Percentiles rank a stretch among this genome's conserved stretches.
Conservation (phyloP, 2,329 filamentous ascomycete genomes). For the Venturia pyrina region DNA sequence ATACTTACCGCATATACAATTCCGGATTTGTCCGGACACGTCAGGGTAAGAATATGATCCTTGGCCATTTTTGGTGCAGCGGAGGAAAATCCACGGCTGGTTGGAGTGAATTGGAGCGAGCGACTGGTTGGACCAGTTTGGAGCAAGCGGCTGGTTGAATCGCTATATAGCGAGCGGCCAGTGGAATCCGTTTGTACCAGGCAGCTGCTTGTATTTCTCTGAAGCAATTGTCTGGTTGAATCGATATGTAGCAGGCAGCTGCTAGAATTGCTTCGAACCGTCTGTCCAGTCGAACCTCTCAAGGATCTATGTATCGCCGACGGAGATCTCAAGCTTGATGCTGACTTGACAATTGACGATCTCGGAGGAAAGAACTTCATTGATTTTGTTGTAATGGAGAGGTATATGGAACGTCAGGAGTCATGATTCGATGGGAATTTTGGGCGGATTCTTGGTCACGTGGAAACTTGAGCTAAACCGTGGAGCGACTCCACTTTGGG, state of each 20-base stretch:
- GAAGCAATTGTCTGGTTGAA: neutral
- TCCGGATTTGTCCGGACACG: constrained; percentile 74
- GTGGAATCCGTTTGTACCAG: no score
- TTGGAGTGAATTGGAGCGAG: neutral
- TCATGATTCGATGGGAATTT: neutral
- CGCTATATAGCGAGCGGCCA: neutral
- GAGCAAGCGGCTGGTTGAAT: neutral
- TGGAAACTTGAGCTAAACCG: neutral
- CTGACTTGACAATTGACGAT: neutral
- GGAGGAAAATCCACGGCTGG: neutral
- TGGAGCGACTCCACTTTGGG: no score
- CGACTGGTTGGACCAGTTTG: neutral
- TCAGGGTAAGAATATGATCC: constrained; percentile 68
- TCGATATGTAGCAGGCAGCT: neutral
- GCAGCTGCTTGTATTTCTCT: neutral
- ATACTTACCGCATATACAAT: constrained; percentile 57
- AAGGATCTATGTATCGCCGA: neutral
- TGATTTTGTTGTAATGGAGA: neutral
- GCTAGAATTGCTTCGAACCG: neutral
- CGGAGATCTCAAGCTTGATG: neutral
- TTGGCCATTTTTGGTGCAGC: constrained; percentile 2
- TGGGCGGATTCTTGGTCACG: neutral
- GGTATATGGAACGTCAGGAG: neutral
- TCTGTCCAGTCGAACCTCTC: neutral
- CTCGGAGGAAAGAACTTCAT: neutral